Evolutionary conservation across 768 basidiomycete species (phyloP), one percentile per base, ranked within the genome.

Genomic region (Suillus decipiens): DNA sequence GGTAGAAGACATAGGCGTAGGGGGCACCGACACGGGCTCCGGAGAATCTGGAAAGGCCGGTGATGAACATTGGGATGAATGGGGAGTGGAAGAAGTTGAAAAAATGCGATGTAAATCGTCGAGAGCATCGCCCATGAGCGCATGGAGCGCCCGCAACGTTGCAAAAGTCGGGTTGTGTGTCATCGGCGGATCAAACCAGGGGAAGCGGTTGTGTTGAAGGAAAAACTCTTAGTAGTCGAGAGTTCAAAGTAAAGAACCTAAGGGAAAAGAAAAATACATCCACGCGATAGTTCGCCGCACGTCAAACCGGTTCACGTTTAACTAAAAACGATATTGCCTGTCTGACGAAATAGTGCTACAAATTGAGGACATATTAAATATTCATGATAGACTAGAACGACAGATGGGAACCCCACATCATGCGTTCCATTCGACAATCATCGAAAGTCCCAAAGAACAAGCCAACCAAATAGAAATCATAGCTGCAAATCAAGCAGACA

Each of bases 101-200:
- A 87, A 90, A 58, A 89, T 76, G 58, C 77, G 77, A 72, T 90
- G 85, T 17, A 92, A 87, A 67, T 89, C 87, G 74, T 86, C 82
- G 65, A 91, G 75, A 31, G 89, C 88, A 66, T 87, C 80, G 68
- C 85, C 86, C 67, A 92, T 83, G 70, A 91, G 82, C 65, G 81
- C 74, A 65, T 89, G 85, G 48, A 91, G 82, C 39, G 85, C 83
- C 53, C 84, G 84, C 60, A 92, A 82, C 61, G 81, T 79, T 36
- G 86, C 79, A 67, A 92, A 86, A 59, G 89, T 87, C 85, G 78
- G 70, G 67, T 84, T 84, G 66, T 74, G 47, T 47, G 68, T 47
- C 15, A n/a, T 63, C 51, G 61, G 45, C 57, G 58, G 56, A 39
- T 39, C 41, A 65, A 37, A 37, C 31, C 34, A 45, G 34, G 61